phyloP scores from a whole-genome alignment of 208 protist species.

The Wallacemonas rigidus region DNA sequence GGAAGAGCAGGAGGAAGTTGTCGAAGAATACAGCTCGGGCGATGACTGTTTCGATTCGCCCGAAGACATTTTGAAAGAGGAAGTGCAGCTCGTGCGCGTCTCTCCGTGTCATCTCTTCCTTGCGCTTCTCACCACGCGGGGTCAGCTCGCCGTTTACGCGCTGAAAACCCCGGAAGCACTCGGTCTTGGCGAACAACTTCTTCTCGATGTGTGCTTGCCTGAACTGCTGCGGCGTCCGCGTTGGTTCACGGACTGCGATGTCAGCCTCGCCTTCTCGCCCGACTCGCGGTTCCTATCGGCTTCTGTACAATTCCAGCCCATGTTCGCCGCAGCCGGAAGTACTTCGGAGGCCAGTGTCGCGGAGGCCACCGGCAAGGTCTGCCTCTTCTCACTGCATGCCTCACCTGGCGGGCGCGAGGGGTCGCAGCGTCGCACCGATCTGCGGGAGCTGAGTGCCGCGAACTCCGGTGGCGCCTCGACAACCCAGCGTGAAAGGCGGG shows the following conservation, averaged over 20 bases:
- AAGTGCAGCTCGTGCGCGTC: constrained; percentile 70
- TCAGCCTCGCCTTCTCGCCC: constrained; percentile 59
- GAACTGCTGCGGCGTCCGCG: constrained; percentile 33
- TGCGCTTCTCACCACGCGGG: constrained; percentile 70
- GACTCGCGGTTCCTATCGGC: constrained; percentile 65
- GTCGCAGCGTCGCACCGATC: too few species aligned
- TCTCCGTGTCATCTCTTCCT: constrained; percentile 56
- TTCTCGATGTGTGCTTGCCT: constrained; percentile 43
- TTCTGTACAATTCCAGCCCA: constrained; percentile 52
- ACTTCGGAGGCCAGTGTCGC: constrained; percentile 4
- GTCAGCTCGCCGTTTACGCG: constrained; percentile 57
- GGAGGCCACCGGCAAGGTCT: constrained; percentile 45
- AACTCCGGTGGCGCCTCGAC: too few species aligned
- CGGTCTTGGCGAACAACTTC: constrained; percentile 35
- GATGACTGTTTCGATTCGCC: constrained; percentile 54
- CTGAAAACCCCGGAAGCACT: constrained; percentile 27
- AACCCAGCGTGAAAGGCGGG: too few species aligned
- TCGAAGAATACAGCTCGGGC: constrained; percentile 36
- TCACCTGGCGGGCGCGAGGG: too few species aligned
- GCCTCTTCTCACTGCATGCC: constrained; percentile 66
- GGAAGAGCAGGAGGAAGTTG: constrained; percentile 19
- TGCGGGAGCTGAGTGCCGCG: too few species aligned
- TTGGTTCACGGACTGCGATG: constrained; percentile 65
- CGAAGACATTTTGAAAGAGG: constrained; percentile 50
- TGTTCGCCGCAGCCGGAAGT: constrained; percentile 10